Conservation (phyloP, 805 yeast species). For the Candida germanica region DNA sequence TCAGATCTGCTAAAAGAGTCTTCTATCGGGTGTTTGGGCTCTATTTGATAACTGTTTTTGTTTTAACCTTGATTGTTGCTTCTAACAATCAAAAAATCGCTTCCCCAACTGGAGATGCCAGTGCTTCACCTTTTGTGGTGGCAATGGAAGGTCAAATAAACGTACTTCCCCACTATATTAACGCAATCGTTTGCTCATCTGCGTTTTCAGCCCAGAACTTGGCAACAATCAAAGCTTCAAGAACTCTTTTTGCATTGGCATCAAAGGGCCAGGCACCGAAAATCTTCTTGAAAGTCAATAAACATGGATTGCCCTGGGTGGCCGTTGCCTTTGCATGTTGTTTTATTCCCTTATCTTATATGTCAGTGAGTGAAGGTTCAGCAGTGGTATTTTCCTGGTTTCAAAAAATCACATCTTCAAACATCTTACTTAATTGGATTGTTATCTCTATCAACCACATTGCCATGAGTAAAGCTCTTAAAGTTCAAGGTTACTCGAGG, state of each 20-base stretch:
- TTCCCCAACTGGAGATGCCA: constrained; percentile 25
- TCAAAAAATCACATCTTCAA: constrained; percentile 65
- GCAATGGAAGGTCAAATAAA: constrained; percentile 34
- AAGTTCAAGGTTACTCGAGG: constrained; percentile 17
- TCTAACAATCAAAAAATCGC: constrained; percentile 24
- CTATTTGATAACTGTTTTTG: constrained; percentile 29
- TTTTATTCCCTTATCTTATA: constrained; percentile 33
- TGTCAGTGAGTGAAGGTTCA: constrained; percentile 49
- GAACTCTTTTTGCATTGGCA: constrained; percentile 28
- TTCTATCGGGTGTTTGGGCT: constrained; percentile 26
- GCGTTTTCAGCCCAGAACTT: constrained; percentile 39
- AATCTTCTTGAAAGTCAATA: constrained; percentile 27
- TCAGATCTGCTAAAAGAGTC: constrained; percentile 27
- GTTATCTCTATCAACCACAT: constrained; percentile 57
- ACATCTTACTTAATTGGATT: constrained; percentile 60
- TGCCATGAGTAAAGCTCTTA: constrained; percentile 46
- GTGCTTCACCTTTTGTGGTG: constrained; percentile 40
- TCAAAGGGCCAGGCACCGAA: constrained; percentile 36
- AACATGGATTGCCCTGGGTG: constrained; percentile 19
- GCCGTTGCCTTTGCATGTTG: constrained; percentile 18
- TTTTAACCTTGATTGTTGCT: constrained; percentile 32
- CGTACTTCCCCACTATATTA: constrained; percentile 34
- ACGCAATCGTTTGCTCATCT: constrained; percentile 38
- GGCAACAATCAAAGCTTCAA: constrained; percentile 24
- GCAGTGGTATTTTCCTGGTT: constrained; percentile 55